Evolutionary conservation across 805 yeast genomes (phyloP), one percentile per base, ranked within the genome.

Genomic region (Peterozyma toletana): DNA sequence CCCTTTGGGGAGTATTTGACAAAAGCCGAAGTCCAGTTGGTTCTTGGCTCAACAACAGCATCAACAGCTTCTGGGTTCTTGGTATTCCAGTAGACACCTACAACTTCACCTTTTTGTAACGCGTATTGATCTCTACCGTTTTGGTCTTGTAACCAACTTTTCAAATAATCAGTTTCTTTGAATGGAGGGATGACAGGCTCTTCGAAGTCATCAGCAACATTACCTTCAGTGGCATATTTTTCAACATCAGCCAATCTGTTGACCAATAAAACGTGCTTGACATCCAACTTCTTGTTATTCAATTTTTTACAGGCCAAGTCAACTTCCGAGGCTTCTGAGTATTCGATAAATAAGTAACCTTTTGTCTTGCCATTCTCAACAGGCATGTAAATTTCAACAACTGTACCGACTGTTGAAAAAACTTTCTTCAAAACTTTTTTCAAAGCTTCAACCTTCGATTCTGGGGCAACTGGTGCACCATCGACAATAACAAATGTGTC

Each of bases 401-500:
- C 80, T 50, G 79, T 80, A 42, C 96, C 98, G 38, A 79, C 89
- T 50, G 78, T 75, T 39, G 78, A 68, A 58, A 93, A 83, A 43
- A 88, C 73, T 68, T 90, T 91, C 53, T 75, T 77, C 58, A 93
- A 75, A 38, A 95, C 97, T 63, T 87, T 90, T 53, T 81, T 76
- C 59, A 93, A 75, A 46, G 86, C 79, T 44, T 88, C 86, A 41
- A 81, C 86, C 67, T 93, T 93, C 42, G 87, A 63, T 60, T 83
- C 95, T 46, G 97, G 96, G 21, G 96, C 96, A 49, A 88, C 72
- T 53, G 99, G 99, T 10, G 96, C 90, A 39, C 99, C 99, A 61
- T 89, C 97, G 41, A 88, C 84, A 30, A 91, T 86, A 46, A 91
- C 79, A 58, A 78, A 89, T 56, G 77, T 77, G 57, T 86, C 96